Base-by-base conservation (phyloP, 2,329 filamentous ascomycete species). In the Pseudofabraea citricarpa region DNA sequence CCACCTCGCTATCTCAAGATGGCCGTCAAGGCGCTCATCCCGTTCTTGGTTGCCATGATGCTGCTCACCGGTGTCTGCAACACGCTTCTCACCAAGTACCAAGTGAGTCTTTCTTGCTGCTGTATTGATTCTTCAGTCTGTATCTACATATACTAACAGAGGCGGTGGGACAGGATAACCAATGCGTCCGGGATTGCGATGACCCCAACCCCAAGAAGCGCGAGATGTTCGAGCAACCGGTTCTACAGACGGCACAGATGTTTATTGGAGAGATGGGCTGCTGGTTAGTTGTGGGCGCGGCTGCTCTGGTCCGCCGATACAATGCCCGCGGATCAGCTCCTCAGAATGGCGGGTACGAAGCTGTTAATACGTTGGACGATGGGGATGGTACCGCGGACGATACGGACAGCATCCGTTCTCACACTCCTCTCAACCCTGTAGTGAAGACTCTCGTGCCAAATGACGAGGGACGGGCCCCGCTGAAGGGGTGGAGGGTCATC, bases 181-280 rank as follows among this genome's bases (percentile, higher is more conserved):
- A 96, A 83, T 98, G 93, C 69, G 87, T 97, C 31, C 79, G 86
- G 53, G 81, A 97, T 70, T 98, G 93, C 72, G 81, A 88, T 57
- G 74, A 79, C 47, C 72, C 77, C 18, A 71, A 88, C 57, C 77
- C 79, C 8, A 75, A 74, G 46, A 77, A 84, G 53, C 84, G 80
- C 41, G 71, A 77, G 50, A 77, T 79, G 56, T 97, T 98, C 67
- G 89, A 96, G 64, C 91, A 97, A 63, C 93, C 93, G 15, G 90
- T 98, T 41, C 81, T 97, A 43, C 93, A 98, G 64, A 97, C 93
- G 51, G 81, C 89, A 1, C 93, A 97, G 65, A 98, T 98, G 93
- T 98, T 98, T 64, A 77, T 96, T 49, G 93, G 93, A 44, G 93
- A 98, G 65, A 86, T 88, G 76, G 91, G 90, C 50, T 95, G 90